phyloP scores from a whole-genome alignment of 371 early-diverging fungal species.

The Rhizopus delemar region DNA sequence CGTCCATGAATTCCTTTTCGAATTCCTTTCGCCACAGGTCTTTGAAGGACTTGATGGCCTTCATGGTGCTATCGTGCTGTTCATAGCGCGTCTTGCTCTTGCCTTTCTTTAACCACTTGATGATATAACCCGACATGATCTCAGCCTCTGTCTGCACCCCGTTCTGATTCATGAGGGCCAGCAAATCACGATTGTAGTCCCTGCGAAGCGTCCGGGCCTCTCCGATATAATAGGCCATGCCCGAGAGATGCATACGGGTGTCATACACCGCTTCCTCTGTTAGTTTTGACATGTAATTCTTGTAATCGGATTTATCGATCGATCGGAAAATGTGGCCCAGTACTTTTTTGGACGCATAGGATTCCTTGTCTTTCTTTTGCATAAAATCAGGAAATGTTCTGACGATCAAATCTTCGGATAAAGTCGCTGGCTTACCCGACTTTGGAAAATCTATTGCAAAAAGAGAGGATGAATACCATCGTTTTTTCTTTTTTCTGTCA shows the following conservation, averaged over 20 bases:
- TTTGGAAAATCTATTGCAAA: slow-evolving; percentile 43
- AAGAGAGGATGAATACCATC: background rate
- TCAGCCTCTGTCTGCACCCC: slow-evolving; percentile 61
- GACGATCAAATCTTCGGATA: slow-evolving; percentile 49
- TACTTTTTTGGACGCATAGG: slow-evolving; percentile 62
- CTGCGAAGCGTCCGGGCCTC: slow-evolving; percentile 49
- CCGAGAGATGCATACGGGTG: slow-evolving; percentile 47
- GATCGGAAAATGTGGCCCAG: slow-evolving; percentile 66
- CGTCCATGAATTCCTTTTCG: slow-evolving; percentile 46
- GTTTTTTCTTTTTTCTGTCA: slow-evolving; percentile 1
- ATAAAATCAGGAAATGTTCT: slow-evolving; percentile 78
- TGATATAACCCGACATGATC: slow-evolving; percentile 45
- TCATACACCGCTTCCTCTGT: slow-evolving; percentile 39
- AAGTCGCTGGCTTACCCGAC: slow-evolving; percentile 47
- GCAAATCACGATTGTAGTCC: slow-evolving; percentile 57
- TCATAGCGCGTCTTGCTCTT: slow-evolving; percentile 49
- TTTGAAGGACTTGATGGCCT: slow-evolving; percentile 41
- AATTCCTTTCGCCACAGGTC: slow-evolving; percentile 42
- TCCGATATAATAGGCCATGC: slow-evolving; percentile 58
- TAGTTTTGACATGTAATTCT: slow-evolving; percentile 33
- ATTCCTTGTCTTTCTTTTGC: slow-evolving; percentile 62
- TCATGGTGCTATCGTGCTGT: slow-evolving; percentile 47
- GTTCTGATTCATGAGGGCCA: slow-evolving; percentile 67
- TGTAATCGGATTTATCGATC: slow-evolving; percentile 45
- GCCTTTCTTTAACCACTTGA: slow-evolving; percentile 40